Percentiles rank a stretch among this genome's conserved stretches.
These are phyloP conservation scores for Fraxinus xanthoxyloides DNA, from an alignment of 305 asterid species.

Conservation along the genomic window DNA sequence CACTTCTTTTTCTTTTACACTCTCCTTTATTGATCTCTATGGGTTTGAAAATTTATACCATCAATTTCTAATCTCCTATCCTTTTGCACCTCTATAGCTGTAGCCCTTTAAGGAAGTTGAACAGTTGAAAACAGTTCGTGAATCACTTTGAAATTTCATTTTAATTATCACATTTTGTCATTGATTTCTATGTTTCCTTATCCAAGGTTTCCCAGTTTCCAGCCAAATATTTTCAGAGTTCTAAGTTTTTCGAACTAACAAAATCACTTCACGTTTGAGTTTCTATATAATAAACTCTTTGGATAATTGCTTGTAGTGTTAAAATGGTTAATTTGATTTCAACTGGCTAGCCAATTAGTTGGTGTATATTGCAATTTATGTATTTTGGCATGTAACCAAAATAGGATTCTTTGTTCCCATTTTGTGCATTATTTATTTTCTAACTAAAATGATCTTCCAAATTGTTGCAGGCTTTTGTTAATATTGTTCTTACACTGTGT, in stretches of 20 bases:
- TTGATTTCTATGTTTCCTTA: neutral
- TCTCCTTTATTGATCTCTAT: neutral
- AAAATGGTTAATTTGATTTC: neutral
- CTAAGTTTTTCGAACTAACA: neutral
- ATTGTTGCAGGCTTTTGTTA: constrained; percentile 82
- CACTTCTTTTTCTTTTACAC: neutral
- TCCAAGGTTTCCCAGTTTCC: neutral
- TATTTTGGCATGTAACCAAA: neutral
- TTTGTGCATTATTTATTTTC: neutral
- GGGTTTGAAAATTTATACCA: neutral
- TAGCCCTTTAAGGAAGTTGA: neutral
- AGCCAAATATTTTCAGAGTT: neutral
- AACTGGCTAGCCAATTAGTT: neutral
- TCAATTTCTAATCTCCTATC: neutral
- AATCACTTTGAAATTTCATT: neutral
- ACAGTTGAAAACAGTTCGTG: neutral
- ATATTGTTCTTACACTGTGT: constrained; percentile 78
- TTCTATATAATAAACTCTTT: neutral
- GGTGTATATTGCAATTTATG: neutral
- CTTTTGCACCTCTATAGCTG: neutral
- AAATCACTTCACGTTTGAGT: neutral
- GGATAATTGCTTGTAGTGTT: neutral
- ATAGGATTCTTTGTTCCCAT: neutral
- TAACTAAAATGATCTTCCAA: neutral
- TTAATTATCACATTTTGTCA: neutral